These are phyloP conservation scores for Linderniella brevidens DNA, from an alignment of 257 asterid genomes.

Conservation along the genomic window DNA sequence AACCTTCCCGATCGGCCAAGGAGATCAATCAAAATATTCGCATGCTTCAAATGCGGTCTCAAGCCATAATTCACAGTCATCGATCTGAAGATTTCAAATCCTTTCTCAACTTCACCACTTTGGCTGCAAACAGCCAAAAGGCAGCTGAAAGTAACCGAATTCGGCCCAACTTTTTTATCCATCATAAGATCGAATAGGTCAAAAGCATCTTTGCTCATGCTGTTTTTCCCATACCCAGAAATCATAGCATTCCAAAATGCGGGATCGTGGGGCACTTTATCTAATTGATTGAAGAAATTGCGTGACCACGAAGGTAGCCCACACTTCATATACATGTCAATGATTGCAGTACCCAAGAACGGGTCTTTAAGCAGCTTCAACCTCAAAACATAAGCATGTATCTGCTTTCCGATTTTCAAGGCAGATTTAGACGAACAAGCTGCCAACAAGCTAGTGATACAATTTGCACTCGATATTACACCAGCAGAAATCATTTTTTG, in stretches of 20 bases:
- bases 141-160: constrained; percentile 53
- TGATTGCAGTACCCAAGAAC: constrained; percentile 48
- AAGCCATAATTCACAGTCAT: constrained; percentile 36
- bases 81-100: constrained; percentile 40
- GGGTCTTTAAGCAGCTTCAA: constrained; percentile 20
- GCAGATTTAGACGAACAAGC: constrained; percentile 43
- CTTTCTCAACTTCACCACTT: constrained; percentile 40
- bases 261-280: constrained; percentile 40
- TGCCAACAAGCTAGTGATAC: constrained; percentile 49
- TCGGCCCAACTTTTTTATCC: constrained; percentile 45
- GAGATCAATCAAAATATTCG: constrained; percentile 44
- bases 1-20: constrained; percentile 63
- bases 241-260: constrained; percentile 91
- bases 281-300: constrained; percentile 30
- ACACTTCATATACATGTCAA: constrained; percentile 88
- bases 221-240: constrained; percentile 72
- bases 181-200: constrained; percentile 43
- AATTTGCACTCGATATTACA: constrained; percentile 27
- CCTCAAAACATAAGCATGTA: constrained; percentile 52
- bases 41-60: constrained; percentile 50
- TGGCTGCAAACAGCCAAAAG: constrained; percentile 61
- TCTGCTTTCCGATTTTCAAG: constrained; percentile 35
- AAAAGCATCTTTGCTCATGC: constrained; percentile 46
- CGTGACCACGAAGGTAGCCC: constrained; percentile 34
- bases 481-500: constrained; percentile 41